A percentile compares a stretch with the other conserved stretches of the same genome.
Conservation (phyloP, 257 asterid genomes). For the Jasminum sambac region DNA sequence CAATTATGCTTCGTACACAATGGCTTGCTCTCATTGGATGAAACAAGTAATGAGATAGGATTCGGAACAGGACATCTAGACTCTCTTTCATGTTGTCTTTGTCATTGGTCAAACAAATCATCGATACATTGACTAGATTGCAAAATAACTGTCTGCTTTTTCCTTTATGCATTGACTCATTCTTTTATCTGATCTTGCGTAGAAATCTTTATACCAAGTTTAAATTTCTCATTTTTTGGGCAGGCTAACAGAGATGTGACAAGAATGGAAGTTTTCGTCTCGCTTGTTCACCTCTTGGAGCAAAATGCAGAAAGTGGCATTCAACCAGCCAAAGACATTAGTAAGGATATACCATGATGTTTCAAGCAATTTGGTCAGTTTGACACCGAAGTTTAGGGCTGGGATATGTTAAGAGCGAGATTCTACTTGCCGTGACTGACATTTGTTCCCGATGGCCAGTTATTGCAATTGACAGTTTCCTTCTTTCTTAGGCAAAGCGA, state of each 20-base stretch:
- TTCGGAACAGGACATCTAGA: too few relatives aligned
- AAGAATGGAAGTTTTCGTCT: conserved; percentile 63
- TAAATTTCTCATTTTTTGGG: not conserved
- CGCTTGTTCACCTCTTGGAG: conserved; percentile 63
- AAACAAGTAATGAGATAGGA: too few relatives aligned
- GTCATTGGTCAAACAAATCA: too few relatives aligned
- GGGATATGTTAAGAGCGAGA: conserved; percentile 55
- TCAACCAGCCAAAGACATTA: conserved; percentile 27
- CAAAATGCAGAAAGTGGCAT: conserved; percentile 42
- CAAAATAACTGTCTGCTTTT: not conserved
- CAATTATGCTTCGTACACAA: too few relatives aligned
- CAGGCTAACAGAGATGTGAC: conserved; percentile 76
- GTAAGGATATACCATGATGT: conserved; percentile 32
- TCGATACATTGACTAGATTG: not conserved
- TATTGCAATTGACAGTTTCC: not conserved
- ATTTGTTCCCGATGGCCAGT: conserved; percentile 26
- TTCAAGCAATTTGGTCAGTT: conserved; percentile 34
- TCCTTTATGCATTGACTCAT: not conserved
- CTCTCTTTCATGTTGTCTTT: too few relatives aligned
- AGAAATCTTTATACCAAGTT: not conserved
- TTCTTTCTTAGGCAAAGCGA: not conserved
- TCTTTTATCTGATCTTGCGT: not conserved
- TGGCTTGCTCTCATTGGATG: too few relatives aligned
- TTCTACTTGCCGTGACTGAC: conserved; percentile 54
- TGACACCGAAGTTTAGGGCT: conserved; percentile 3